Conservation (phyloP, 805 yeast genomes). For the Komagataella pseudopastoris region DNA sequence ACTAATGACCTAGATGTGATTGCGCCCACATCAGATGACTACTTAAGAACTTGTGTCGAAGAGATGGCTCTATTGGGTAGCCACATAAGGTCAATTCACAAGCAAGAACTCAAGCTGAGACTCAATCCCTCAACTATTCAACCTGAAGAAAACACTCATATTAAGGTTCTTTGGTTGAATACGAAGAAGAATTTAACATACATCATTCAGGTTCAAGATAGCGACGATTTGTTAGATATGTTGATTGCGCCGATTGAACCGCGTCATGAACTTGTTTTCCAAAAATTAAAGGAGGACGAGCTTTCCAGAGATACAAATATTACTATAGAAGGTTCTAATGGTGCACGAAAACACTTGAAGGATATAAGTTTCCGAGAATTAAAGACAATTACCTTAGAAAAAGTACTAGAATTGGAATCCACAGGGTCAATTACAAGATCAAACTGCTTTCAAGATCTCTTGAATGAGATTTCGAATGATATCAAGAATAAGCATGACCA, state of each 20-base stretch:
- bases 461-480: slow-evolving; percentile 77
- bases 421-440: slow-evolving; percentile 50
- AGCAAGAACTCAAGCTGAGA: not conserved
- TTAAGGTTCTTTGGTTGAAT: slow-evolving; percentile 50
- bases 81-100: not conserved
- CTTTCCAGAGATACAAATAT: not conserved
- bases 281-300: slow-evolving; percentile 37
- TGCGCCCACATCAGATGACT: slow-evolving; percentile 34
- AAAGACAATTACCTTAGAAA: slow-evolving; percentile 63
- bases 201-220: slow-evolving; percentile 71
- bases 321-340: slow-evolving; percentile 25
- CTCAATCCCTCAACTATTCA: not conserved
- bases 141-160: slow-evolving; percentile 33
- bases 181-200: slow-evolving; percentile 75
- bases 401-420: slow-evolving; percentile 62
- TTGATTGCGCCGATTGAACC: slow-evolving; percentile 53
- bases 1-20: slow-evolving; percentile 25
- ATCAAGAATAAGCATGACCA: slow-evolving; percentile 37
- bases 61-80: not conserved
- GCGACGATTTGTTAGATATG: slow-evolving; percentile 52
- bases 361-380: slow-evolving; percentile 52
- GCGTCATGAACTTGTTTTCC: slow-evolving; percentile 56
- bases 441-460: slow-evolving; percentile 62
- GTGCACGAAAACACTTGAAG: slow-evolving; percentile 36
- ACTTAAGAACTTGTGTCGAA: slow-evolving; percentile 13